A percentile compares a stretch with the other conserved stretches of the same genome.
phyloP scores from a whole-genome alignment of 2,329 filamentous ascomycete genomes.

The Pseudogymnoascus sp. region DNA sequence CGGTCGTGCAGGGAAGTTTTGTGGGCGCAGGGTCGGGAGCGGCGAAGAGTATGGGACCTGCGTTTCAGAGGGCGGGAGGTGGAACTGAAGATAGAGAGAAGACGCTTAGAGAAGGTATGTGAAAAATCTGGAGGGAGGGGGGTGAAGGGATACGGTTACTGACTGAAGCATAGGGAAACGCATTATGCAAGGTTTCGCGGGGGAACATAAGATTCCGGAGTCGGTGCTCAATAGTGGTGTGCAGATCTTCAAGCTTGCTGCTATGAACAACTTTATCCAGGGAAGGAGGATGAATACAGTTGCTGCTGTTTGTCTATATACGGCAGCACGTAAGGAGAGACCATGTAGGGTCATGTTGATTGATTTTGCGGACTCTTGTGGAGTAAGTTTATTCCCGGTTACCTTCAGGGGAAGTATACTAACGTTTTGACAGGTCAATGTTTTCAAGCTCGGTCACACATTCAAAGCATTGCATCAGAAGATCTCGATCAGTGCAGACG shows the following conservation, averaged over 20 bases:
- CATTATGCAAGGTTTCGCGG: constrained; percentile 56
- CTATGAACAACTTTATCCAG: constrained; percentile 71
- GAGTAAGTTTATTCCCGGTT: constrained; percentile 30
- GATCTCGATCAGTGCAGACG: constrained; percentile 61
- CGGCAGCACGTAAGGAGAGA: constrained; percentile 71
- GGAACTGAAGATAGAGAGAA: constrained; percentile 52
- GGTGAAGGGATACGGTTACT: constrained; percentile 31
- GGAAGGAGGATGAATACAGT: constrained; percentile 81
- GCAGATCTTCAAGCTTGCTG: constrained; percentile 70
- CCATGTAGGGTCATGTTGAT: constrained; percentile 88
- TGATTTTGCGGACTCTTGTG: constrained; percentile 81
- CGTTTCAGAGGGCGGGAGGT: constrained; percentile 53
- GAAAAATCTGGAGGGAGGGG: constrained; percentile 21
- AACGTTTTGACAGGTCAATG: constrained; percentile 58
- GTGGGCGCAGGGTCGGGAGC: constrained; percentile 74
- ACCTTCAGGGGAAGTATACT: constrained; percentile 15
- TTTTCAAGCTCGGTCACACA: constrained; percentile 83
- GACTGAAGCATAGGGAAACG: constrained; percentile 28
- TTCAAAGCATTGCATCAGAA: constrained; percentile 77
- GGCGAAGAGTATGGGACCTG: constrained; percentile 48
- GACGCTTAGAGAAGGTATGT: constrained; percentile 45
- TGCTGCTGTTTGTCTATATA: constrained; percentile 84
- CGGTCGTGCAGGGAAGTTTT: constrained; percentile 84
- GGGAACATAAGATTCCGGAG: constrained; percentile 53
- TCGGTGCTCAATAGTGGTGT: constrained; percentile 58